Conservation (phyloP, 1,284 basidiomycete species). For the Cutaneotrichosporon sp. region DNA sequence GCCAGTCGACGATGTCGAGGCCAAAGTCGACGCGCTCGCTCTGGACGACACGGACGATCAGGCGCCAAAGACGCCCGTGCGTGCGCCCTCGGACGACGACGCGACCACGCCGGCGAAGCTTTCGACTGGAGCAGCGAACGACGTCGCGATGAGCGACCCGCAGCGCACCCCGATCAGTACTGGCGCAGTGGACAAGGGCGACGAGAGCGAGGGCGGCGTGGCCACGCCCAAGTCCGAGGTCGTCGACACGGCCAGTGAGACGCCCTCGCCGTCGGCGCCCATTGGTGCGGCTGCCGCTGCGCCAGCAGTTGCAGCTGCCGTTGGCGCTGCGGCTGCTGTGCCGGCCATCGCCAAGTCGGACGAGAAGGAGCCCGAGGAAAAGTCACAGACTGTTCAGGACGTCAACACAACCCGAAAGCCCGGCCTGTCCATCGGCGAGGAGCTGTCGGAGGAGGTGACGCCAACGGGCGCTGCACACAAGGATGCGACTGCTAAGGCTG, state of each 20-base stretch:
- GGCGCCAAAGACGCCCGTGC: background rate
- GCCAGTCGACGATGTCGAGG: slow-evolving; percentile 7
- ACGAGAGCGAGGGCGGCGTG: too few species aligned
- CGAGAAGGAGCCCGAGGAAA: background rate
- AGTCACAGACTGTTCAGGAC: slow-evolving; percentile 3
- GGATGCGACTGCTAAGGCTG: too few species aligned
- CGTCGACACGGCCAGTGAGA: background rate
- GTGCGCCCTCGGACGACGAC: background rate
- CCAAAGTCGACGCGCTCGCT: background rate
- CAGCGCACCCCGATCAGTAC: too few species aligned
- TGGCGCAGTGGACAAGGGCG: too few species aligned
- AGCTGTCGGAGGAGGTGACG: background rate
- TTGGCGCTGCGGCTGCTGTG: background rate
- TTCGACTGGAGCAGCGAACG: too few species aligned
- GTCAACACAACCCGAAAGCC: background rate
- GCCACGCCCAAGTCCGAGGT: background rate
- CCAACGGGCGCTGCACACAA: too few species aligned
- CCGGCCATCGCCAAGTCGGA: background rate
- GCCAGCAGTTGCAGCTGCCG: background rate
- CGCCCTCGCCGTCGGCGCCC: background rate
- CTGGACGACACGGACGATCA: slow-evolving; percentile 1
- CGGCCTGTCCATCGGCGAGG: too few species aligned
- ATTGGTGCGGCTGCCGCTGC: background rate
- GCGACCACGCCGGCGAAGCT: background rate
- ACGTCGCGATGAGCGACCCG: too few species aligned